These are phyloP conservation scores for Curvularia lunata DNA, from an alignment of 2,329 filamentous ascomycete genomes.

Conservation along the genomic window DNA sequence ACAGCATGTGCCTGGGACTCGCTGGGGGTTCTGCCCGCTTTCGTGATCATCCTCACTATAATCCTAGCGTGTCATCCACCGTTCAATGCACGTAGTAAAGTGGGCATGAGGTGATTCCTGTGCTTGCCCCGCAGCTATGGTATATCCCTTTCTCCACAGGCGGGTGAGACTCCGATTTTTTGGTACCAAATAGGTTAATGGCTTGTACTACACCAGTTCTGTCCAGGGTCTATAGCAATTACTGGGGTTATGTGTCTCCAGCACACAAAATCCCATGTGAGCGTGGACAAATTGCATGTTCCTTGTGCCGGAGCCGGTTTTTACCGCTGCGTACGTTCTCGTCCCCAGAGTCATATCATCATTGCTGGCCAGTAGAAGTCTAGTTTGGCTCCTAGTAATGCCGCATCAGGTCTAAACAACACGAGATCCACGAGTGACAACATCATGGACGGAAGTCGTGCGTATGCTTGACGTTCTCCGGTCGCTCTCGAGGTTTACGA, in stretches of 20 bases:
- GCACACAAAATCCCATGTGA: constrained; percentile 35
- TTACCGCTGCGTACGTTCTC: constrained; percentile 19
- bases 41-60: constrained; percentile 1
- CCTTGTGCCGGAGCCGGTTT: constrained; percentile 31
- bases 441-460: constrained; percentile 29
- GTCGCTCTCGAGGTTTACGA: constrained; percentile 24
- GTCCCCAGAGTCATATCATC: constrained; percentile 42
- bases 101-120: constrained; percentile 23
- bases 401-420: constrained; percentile 31
- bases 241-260: constrained; percentile 28
- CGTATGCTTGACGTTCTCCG: constrained; percentile 38
- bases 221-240: constrained; percentile 25
- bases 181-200: constrained; percentile 23
- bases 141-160: constrained; percentile 19
- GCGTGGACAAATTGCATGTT: constrained; percentile 24
- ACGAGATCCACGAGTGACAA: constrained; percentile 29
- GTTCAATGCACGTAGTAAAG: constrained; percentile 16
- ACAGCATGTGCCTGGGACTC: constrained; percentile 7
- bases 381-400: constrained; percentile 27
- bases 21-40: constrained; percentile 4
- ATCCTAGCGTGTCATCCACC: constrained; percentile 7
- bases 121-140: constrained; percentile 26
- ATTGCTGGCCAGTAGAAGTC: constrained; percentile 38
- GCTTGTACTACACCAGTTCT: constrained; percentile 27
- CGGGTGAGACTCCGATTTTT: constrained; percentile 25